These are phyloP conservation scores for Cladochytrium replicatum DNA, from an alignment of 192 early-diverging fungal genomes.

Conservation along the genomic window DNA sequence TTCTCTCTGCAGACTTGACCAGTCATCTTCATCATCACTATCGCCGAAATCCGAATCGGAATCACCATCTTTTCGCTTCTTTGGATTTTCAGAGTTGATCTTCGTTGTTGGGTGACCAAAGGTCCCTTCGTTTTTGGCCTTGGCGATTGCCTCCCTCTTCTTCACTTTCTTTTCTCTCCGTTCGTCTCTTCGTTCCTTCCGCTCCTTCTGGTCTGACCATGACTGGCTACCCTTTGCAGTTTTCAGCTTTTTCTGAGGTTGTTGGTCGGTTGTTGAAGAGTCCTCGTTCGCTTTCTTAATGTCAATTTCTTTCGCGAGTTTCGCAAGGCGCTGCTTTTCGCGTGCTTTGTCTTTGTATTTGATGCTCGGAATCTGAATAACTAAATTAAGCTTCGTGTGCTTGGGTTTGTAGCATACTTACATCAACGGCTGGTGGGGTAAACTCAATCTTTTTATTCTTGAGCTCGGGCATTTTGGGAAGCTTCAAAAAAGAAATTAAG, in stretches of 20 bases:
- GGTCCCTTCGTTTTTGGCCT: constrained; percentile 20
- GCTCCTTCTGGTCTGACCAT: constrained; percentile 66
- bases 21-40: not conserved
- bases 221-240: constrained; percentile 28
- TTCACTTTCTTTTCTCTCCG: constrained; percentile 55
- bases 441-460: constrained; percentile 21
- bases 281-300: constrained; percentile 10
- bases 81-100: constrained; percentile 35
- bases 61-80: constrained; percentile 22
- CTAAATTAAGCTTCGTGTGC: not conserved
- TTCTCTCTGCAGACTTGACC: constrained; percentile 1
- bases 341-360: constrained; percentile 59
- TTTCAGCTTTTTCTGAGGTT: constrained; percentile 27
- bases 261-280: constrained; percentile 10
- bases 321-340: constrained; percentile 54
- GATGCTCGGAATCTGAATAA: constrained; percentile 45
- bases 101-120: constrained; percentile 23
- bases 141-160: constrained; percentile 26
- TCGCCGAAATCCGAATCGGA: too few relatives aligned
- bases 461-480: constrained; percentile 95
- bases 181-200: constrained; percentile 53
- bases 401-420: constrained; percentile 9
- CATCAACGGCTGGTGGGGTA: not conserved
- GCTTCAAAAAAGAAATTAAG: constrained; percentile 5
- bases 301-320: constrained; percentile 23